Conservation (phyloP, 2,329 filamentous ascomycete genomes). For the Sporothrix curviconia region DNA sequence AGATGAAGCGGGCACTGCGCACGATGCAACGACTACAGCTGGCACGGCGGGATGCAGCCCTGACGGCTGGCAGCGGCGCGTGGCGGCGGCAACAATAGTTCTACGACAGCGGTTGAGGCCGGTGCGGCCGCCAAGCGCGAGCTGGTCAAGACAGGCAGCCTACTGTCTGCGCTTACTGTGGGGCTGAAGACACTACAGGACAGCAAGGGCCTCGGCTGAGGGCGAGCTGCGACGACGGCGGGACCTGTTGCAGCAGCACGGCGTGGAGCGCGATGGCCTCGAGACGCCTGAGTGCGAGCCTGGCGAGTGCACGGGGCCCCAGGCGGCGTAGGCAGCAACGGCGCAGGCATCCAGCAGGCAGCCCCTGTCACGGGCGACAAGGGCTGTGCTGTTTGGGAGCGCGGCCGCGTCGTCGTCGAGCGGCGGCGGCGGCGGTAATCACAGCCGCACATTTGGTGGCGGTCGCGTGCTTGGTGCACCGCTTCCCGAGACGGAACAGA, state of each 20-base stretch:
- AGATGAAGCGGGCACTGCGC: constrained; percentile 66
- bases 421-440: constrained; percentile 19
- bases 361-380: constrained; percentile 44
- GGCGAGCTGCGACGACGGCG: constrained; percentile 66
- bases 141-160: constrained; percentile 59
- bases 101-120: constrained; percentile 49
- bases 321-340: constrained; percentile 40
- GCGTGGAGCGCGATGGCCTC: constrained; percentile 68
- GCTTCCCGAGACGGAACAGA: constrained; percentile 67
- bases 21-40: constrained; percentile 59
- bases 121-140: constrained; percentile 68
- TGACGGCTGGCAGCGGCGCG: constrained; percentile 21
- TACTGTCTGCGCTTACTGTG: constrained; percentile 58
- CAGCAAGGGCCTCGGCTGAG: constrained; percentile 53
- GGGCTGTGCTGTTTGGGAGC: constrained; percentile 41
- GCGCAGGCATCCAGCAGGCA: constrained; percentile 30
- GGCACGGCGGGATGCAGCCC: constrained; percentile 61
- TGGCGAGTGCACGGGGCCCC: constrained; percentile 41
- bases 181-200: constrained; percentile 56
- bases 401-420: constrained; percentile 1
- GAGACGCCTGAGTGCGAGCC: constrained; percentile 63
- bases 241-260: constrained; percentile 64
- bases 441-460: constrained; percentile 31
- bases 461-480: constrained; percentile 68
- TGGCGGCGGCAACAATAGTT: too few relatives aligned